Percentiles rank a stretch among this genome's conserved stretches.
Conservation (phyloP, 192 early-diverging fungal species). For the Martensiomyces pterosporus region DNA sequence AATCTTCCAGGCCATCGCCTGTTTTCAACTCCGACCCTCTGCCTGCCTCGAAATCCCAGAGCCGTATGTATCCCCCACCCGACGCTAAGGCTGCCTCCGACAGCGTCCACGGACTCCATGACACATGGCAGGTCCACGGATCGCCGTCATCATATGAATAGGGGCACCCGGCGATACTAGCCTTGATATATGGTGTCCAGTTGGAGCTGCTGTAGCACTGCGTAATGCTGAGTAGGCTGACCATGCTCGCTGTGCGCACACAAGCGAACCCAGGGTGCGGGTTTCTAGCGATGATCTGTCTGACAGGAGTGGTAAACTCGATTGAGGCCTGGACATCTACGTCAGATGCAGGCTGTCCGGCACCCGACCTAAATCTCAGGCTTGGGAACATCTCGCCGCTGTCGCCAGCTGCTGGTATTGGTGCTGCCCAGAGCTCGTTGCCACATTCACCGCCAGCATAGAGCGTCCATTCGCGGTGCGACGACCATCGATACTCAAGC, state of each 20-base stretch:
- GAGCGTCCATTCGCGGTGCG: constrained; percentile 23
- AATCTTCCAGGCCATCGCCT: background rate
- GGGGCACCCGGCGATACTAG: constrained; percentile 8
- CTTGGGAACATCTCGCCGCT: background rate
- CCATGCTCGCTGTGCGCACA: constrained; percentile 47
- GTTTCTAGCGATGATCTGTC: constrained; percentile 16
- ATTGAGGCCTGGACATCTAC: constrained; percentile 6
- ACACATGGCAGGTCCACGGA: constrained; percentile 26
- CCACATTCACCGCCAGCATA: constrained; percentile 33
- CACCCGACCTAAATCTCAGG: constrained; percentile 3
- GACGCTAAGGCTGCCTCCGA: constrained; percentile 38
- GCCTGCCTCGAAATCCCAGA: constrained; percentile 31
- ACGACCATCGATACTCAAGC: constrained; percentile 15
- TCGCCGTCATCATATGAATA: constrained; percentile 34
- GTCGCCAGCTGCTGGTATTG: constrained; percentile 10
- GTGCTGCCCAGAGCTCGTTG: constrained; percentile 36
- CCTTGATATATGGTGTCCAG: constrained; percentile 4
- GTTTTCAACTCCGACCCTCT: constrained; percentile 9
- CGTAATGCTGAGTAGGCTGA: constrained; percentile 5
- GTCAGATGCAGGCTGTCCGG: background rate
- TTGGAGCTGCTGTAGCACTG: constrained; percentile 5
- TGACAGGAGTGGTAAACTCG: constrained; percentile 37
- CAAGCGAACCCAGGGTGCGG: constrained; percentile 22
- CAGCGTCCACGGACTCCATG: constrained; percentile 34
- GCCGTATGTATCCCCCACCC: constrained; percentile 17